Evolutionary conservation across 2,329 filamentous ascomycete genomes (phyloP), one percentile per base, ranked within the genome.

Genomic region (Diaporthe capsici): DNA sequence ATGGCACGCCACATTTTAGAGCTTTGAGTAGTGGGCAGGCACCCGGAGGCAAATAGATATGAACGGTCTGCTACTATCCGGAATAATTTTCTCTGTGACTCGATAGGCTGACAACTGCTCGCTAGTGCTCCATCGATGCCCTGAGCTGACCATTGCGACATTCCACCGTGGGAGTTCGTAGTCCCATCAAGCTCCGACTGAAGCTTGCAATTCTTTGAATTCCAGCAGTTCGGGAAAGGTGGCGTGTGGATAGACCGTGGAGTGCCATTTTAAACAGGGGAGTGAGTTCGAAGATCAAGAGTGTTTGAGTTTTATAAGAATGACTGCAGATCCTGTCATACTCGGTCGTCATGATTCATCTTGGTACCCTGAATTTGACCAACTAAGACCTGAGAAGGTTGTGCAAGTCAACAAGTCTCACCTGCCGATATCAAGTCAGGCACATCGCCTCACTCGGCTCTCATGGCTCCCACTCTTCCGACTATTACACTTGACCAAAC

Each of bases 241-340:
- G 60, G 25, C 20, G 20, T 9, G 25, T 9, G 4, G 25, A 44
- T 8, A 47, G n/a, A 13, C 10, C 13, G 37, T 4, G 37, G 12
- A 20, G 13, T 65, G n/a, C 25, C 25, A 20, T 20, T 20, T 15
- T 47, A 15, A 22, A n/a, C 44, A 65, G 15, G 17, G 6, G 6
- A 7, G 1, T 34, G 25, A 47, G 15, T 13, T 10, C 10, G 60
- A 22, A 65, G 3, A 44, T 10, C 15, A 22, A 34, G 60, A 17
- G 28, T 65, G 60, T 42, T 65, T 39, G 37, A 10, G 37, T 39
- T 39, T 39, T 65, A 65, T 65, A 65, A 65, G 60, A 65, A 22
- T 65, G 60, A 65, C 60, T 47, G 60, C 60, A 47, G 60, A 65
- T 65, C 60, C 60, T 34, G 60, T 65, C 60, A 65, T 28, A 47